Evolutionary conservation across 371 early-diverging fungal genomes (phyloP).

Genomic region (Nematocida sp.): DNA sequence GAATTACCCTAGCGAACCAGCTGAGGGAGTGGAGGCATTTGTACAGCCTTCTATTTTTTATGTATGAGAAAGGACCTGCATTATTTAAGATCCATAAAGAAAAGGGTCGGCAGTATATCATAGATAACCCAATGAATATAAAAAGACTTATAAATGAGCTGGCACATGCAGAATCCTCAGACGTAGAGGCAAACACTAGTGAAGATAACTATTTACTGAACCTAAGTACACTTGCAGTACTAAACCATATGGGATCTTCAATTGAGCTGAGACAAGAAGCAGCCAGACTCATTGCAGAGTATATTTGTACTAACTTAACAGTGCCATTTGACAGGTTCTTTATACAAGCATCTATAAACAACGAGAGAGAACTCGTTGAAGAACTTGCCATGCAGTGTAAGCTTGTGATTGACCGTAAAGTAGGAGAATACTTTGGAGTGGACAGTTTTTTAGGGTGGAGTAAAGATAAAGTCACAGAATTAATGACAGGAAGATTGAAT

Average conservation of each 20-base stretch:
- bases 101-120: too few species aligned
- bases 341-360: background rate
- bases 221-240: too few species aligned
- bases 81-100: too few species aligned
- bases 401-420: conserved; percentile 9
- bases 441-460: conserved; percentile 10
- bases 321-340: conserved; percentile 7
- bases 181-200: too few species aligned
- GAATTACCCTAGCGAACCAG: background rate
- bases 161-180: too few species aligned
- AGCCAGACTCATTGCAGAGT: background rate
- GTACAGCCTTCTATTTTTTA: background rate
- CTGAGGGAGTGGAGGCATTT: background rate
- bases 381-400: conserved; percentile 4
- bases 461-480: background rate
- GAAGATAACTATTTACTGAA: too few species aligned
- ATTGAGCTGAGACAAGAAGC: background rate
- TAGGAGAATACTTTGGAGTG: conserved; percentile 5
- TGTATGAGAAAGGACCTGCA: background rate
- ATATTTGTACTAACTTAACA: background rate
- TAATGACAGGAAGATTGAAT: background rate
- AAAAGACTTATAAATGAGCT: too few species aligned
- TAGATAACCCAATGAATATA: too few species aligned
- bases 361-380: background rate
- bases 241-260: too few species aligned